These are phyloP conservation scores for Haplosporangium sp. DNA, from an alignment of 371 early-diverging fungal species.

Conservation along the genomic window DNA sequence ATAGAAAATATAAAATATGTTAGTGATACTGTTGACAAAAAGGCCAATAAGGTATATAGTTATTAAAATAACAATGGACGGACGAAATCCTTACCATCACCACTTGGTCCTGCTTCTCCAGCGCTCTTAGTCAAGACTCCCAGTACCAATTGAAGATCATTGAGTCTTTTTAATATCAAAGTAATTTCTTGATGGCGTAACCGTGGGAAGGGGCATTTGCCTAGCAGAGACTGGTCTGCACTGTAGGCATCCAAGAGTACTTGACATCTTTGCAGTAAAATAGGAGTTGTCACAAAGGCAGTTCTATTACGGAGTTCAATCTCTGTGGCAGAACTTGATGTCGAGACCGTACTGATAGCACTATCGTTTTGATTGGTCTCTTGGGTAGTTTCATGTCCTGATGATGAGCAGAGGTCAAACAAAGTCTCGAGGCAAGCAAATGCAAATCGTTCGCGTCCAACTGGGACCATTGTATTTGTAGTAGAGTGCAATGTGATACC, in stretches of 20 bases:
- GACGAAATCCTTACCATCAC: not conserved
- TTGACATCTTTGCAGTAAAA: slow-evolving; percentile 78
- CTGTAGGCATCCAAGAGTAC: slow-evolving; percentile 76
- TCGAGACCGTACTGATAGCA: not conserved
- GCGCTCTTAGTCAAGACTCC: slow-evolving; percentile 50
- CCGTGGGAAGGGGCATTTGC: slow-evolving; percentile 85
- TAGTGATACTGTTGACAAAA: too few species aligned
- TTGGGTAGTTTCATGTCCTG: not conserved
- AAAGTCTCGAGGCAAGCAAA: slow-evolving; percentile 74
- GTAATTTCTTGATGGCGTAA: slow-evolving; percentile 83
- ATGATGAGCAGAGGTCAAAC: slow-evolving; percentile 71
- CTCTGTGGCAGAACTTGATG: slow-evolving; percentile 5
- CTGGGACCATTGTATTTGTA: slow-evolving; percentile 72
- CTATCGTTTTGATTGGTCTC: not conserved
- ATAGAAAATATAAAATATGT: not conserved
- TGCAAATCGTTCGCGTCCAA: slow-evolving; percentile 79
- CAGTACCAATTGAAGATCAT: slow-evolving; percentile 69
- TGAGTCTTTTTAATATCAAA: slow-evolving; percentile 72
- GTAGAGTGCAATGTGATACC: slow-evolving; percentile 54
- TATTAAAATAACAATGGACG: too few species aligned
- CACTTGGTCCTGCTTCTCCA: not conserved
- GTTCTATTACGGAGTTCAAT: slow-evolving; percentile 62
- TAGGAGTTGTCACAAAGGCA: slow-evolving; percentile 74
- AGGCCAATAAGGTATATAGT: too few species aligned
- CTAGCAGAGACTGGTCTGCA: slow-evolving; percentile 80